Conservation (phyloP, 495 filamentous ascomycete genomes). For the Penicillium waksmanii region DNA sequence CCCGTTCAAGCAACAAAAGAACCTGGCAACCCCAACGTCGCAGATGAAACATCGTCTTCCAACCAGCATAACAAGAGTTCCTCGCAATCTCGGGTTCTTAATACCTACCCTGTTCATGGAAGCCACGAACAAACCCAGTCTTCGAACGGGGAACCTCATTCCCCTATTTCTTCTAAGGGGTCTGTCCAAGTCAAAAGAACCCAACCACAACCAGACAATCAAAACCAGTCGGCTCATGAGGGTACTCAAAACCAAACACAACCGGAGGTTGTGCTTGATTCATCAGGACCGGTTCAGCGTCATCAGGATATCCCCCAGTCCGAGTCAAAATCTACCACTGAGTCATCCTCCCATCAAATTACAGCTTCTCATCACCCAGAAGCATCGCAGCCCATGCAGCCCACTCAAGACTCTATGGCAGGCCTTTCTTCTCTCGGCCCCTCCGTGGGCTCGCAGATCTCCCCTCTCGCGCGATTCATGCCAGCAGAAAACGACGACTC, state of each 20-base stretch:
- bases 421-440: conserved; percentile 7
- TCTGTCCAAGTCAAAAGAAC: conserved; percentile 24
- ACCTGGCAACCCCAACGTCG: background rate
- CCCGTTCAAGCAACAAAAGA: conserved; percentile 8
- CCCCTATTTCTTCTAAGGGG: conserved; percentile 19
- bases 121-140: conserved; percentile 26
- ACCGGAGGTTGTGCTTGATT: conserved; percentile 28
- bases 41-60: conserved; percentile 20
- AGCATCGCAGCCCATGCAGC: conserved; percentile 17
- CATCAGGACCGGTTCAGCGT: conserved; percentile 27
- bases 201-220: conserved; percentile 27
- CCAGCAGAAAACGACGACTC: background rate
- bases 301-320: conserved; percentile 18
- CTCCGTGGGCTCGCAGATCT: conserved; percentile 6
- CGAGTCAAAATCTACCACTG: conserved; percentile 13
- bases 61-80: conserved; percentile 40
- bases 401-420: conserved; percentile 9
- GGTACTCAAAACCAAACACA: background rate
- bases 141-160: conserved; percentile 23
- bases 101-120: conserved; percentile 34
- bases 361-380: conserved; percentile 21
- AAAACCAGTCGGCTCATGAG: conserved; percentile 13
- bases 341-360: conserved; percentile 24
- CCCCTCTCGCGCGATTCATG: conserved; percentile 18
- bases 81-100: conserved; percentile 42